Base-by-base conservation (phyloP, 2,329 filamentous ascomycete species). In the Colletotrichum destructivum region DNA sequence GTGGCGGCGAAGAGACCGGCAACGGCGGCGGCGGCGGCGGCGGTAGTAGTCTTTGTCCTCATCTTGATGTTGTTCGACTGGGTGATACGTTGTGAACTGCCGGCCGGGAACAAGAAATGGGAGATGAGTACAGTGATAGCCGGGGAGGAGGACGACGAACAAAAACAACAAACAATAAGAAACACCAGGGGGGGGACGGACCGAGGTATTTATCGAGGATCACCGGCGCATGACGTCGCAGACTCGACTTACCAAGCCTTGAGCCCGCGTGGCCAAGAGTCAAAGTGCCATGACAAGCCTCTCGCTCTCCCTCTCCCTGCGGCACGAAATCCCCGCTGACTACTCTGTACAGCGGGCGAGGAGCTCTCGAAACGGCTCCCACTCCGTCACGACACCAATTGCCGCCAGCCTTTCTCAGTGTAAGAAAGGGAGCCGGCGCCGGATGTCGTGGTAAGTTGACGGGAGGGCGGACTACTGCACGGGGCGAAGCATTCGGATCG, bases 1-100 rank as follows among this genome's bases (percentile, higher is more conserved):
- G 75, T 65, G 55, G 75, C 76, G 52, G 79, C 40, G 15, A 79
- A 69, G 21, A 78, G 76, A 55, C 77, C 46, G 38, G 78, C 31
- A 21, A 60, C 46, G 46, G 69, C 56, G 31, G 55, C 21, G 49
- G 23, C 23, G 2, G 31, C 31, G 31, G 31, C 31, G 31, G 59
- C 46, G 21, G 59, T 21, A 15, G 35, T 62, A 35, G 44, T 69
- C 44, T 49, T 69, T 26, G 47, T 16, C 52, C 59, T 71, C 69
- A 71, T 71, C 18, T 40, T 31, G 31, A 31, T 4, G 18, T 21
- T 38, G 31, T 60, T 38, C 31, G 16, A 18, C n/a, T 49, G 47
- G 47, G 3, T 26, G 26, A 31, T 9, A 40, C 5, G 46, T 31
- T 60, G 15, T 23, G 31, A 5, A 16, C 54, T 35, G 13, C 23